Evolutionary conservation across 371 early-diverging fungal genomes (phyloP).

Genomic region (Quaeritorhiza haematococci): DNA sequence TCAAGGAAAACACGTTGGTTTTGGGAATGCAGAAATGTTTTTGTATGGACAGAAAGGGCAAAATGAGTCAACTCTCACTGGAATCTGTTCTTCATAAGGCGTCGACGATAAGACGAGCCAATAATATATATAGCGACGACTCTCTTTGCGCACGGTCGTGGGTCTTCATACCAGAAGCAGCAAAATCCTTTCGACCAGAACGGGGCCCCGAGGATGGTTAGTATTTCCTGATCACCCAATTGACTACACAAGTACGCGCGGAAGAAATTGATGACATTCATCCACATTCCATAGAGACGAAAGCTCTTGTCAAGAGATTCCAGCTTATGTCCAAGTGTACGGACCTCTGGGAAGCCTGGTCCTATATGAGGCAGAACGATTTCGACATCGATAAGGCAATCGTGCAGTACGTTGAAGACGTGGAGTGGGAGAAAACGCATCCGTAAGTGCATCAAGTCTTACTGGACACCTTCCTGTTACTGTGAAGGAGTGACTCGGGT

Average conservation of each 20-base stretch:
- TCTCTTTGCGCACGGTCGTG: slow-evolving; percentile 7
- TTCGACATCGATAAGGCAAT: slow-evolving; percentile 10
- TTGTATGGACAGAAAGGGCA: neutral
- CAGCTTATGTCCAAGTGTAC: slow-evolving; percentile 13
- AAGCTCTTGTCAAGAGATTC: slow-evolving; percentile 19
- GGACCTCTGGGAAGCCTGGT: slow-evolving; percentile 14
- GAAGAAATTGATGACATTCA: neutral
- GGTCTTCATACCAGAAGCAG: slow-evolving; percentile 6
- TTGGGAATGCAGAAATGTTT: too few relatives aligned
- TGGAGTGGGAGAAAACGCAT: slow-evolving; percentile 17
- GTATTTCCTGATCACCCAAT: too few relatives aligned
- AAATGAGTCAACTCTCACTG: neutral
- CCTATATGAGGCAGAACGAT: slow-evolving; percentile 15
- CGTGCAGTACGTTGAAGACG: slow-evolving; percentile 13
- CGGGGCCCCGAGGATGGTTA: too few relatives aligned
- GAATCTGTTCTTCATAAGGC: neutral
- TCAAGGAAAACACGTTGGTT: too few relatives aligned
- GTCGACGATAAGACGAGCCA: slow-evolving; percentile 1
- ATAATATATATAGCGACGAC: slow-evolving; percentile 1
- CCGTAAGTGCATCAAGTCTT: too few relatives aligned
- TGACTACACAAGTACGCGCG: neutral
- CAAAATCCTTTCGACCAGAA: neutral
- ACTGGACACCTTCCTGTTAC: too few relatives aligned
- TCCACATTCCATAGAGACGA: too few relatives aligned
- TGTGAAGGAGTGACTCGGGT: too few relatives aligned